Percentiles rank a stretch among this genome's conserved stretches.
Evolutionary conservation across 2,329 filamentous ascomycete genomes (phyloP).

Genomic region (Phaeosphaeria sp.): DNA sequence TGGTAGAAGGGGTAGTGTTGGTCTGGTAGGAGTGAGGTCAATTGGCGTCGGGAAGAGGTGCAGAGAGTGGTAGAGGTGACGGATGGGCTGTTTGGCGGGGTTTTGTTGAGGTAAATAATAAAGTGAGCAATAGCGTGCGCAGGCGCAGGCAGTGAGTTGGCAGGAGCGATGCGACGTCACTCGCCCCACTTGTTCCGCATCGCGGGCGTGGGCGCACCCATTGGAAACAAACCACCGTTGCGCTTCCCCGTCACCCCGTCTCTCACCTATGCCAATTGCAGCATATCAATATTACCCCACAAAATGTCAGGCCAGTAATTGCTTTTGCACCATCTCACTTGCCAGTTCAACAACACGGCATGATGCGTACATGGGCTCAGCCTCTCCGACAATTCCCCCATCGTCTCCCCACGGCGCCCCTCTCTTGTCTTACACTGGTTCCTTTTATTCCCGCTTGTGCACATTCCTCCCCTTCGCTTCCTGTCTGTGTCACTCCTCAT

Average conservation of each 20-base stretch:
- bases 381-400: not conserved
- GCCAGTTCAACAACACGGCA: not conserved
- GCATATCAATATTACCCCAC: not conserved
- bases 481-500: slow-evolving; percentile 11
- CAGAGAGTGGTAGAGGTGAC: slow-evolving; percentile 11
- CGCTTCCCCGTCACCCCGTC: slow-evolving; percentile 10
- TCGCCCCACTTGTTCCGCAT: slow-evolving; percentile 10
- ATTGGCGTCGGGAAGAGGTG: slow-evolving; percentile 19
- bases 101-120: slow-evolving; percentile 34
- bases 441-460: slow-evolving; percentile 14
- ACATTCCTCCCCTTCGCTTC: slow-evolving; percentile 4
- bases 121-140: slow-evolving; percentile 14
- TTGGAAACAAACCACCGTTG: slow-evolving; percentile 1
- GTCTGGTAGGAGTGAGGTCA: slow-evolving; percentile 20
- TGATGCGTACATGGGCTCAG: not conserved
- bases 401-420: not conserved
- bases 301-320: not conserved
- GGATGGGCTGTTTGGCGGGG: slow-evolving; percentile 12
- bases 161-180: slow-evolving; percentile 31
- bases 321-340: slow-evolving; percentile 1
- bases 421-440: not conserved
- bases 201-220: slow-evolving; percentile 10
- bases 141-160: slow-evolving; percentile 32
- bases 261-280: slow-evolving; percentile 6
- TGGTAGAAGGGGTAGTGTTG: slow-evolving; percentile 4